Conservation (phyloP, 768 basidiomycete species). For the Dioszegia crocea region DNA sequence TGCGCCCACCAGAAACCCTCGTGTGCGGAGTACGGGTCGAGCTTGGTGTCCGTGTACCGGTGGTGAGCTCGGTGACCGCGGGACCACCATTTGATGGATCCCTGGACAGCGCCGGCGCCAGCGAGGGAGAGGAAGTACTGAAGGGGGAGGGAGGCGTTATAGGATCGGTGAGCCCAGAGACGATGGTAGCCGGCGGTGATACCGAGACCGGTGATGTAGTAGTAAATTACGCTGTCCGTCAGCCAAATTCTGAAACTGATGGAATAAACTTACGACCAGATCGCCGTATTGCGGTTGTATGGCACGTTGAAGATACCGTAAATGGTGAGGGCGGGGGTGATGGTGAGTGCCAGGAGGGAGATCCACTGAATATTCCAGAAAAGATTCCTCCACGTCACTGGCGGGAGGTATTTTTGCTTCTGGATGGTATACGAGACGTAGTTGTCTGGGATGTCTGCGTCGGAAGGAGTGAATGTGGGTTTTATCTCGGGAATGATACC, state of each 20-base stretch:
- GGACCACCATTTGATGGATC: constrained; percentile 98
- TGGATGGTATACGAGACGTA: constrained; percentile 73
- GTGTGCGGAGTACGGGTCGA: constrained; percentile 92
- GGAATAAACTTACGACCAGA: constrained; percentile 52
- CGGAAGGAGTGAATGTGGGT: constrained; percentile 44
- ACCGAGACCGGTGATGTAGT: constrained; percentile 82
- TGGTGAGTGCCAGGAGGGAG: constrained; percentile 65
- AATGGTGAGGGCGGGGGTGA: constrained; percentile 70
- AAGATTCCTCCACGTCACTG: constrained; percentile 61
- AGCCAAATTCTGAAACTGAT: neutral
- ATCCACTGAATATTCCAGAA: constrained; percentile 65
- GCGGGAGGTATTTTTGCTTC: constrained; percentile 65
- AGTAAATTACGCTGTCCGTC: constrained; percentile 58
- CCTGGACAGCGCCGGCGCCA: constrained; percentile 90
- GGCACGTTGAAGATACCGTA: constrained; percentile 64
- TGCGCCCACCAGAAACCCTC: constrained; percentile 83
- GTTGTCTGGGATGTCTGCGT: constrained; percentile 65
- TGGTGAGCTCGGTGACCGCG: constrained; percentile 97
- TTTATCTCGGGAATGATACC: constrained; percentile 33
- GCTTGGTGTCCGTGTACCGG: constrained; percentile 92
- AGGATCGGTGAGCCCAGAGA: constrained; percentile 92
- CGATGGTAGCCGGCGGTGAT: constrained; percentile 78
- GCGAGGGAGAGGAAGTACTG: constrained; percentile 78
- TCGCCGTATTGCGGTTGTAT: constrained; percentile 64
- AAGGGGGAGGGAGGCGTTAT: constrained; percentile 80